A percentile compares a stretch with the other conserved stretches of the same genome.
Conservation (phyloP, 495 filamentous ascomycete genomes). For the Annulohypoxylon nitens region DNA sequence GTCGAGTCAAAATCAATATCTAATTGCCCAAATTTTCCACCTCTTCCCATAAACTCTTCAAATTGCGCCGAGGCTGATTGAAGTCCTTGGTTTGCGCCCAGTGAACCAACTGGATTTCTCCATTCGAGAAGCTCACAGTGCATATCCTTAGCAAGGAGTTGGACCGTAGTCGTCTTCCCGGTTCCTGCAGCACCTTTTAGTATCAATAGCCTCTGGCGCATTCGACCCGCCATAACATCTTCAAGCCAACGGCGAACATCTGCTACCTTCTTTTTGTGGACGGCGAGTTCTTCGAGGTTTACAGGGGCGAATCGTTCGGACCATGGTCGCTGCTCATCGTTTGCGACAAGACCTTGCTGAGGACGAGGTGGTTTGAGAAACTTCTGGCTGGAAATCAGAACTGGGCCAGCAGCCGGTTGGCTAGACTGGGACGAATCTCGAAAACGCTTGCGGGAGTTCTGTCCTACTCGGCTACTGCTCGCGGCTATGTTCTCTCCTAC, state of each 20-base stretch:
- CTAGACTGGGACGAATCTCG: constrained; percentile 44
- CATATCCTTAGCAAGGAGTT: constrained; percentile 77
- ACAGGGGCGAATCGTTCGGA: constrained; percentile 82
- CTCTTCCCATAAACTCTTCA: constrained; percentile 87
- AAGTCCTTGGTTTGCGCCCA: constrained; percentile 68
- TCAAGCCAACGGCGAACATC: constrained; percentile 88
- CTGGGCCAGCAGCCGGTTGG: constrained; percentile 30
- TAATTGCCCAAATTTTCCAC: constrained; percentile 82
- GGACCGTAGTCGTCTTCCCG: constrained; percentile 91
- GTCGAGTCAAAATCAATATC: constrained; percentile 65
- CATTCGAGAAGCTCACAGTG: constrained; percentile 85
- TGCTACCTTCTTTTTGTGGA: constrained; percentile 91
- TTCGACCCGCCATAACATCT: constrained; percentile 73
- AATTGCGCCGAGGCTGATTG: constrained; percentile 80
- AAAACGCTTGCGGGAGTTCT: constrained; percentile 61
- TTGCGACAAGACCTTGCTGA: constrained; percentile 24
- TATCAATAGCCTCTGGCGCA: constrained; percentile 78
- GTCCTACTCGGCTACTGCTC: constrained; percentile 58
- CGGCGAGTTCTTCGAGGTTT: constrained; percentile 83
- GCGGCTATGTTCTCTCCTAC: constrained; percentile 57
- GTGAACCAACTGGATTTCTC: constrained; percentile 80
- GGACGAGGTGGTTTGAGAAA: constrained; percentile 55
- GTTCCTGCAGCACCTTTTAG: constrained; percentile 92
- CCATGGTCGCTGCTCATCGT: constrained; percentile 77
- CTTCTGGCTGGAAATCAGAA: constrained; percentile 48